Evolutionary conservation across 179 eudicot species (phyloP), one percentile per base, ranked within the genome.

Genomic region (Spinacia oleracea): DNA sequence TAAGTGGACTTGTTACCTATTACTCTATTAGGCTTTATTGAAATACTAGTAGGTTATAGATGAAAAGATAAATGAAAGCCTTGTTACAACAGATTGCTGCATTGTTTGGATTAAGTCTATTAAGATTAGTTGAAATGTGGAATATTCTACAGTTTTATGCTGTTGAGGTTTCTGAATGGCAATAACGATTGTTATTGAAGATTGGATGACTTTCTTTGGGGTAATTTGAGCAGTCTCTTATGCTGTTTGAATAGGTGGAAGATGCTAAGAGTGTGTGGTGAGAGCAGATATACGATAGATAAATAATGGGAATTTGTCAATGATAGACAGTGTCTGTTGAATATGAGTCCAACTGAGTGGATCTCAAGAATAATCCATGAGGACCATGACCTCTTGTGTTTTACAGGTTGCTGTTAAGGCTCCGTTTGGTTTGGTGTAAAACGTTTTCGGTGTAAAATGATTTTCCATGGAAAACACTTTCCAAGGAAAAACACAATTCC

Each of bases 111-210:
- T 15, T 12, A 48, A 48, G 20, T 9, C 15, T 48, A 48, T 48
- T 48, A 5, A 15, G 50, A 46, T 14, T 14, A 48, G 51, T n/a
- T n/a, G n/a, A n/a, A n/a, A n/a, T n/a, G n/a, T 11, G 9, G 50
- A 45, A 9, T 45, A 29, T 34, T 35, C n/a, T 42, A 7, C 23
- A 40, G 18, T 55, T n/a, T 43, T 7, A 12, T 27, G 51, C 10
- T 66, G 7, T 65, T 75, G 35, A 56, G 74, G 59, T 51, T 21
- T 59, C 74, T 25, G n/a, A 18, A 40, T 62, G 70, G 62, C 23
- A 23, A 62, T 48, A 16, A 31, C 21, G 27, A 51, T 25, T 34
- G 9, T 55, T 10, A 3, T 59, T 58, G 38, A 48, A 40, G 43
- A 62, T 27, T 40, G 15, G 12, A 43, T 77, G 7, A 23, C 42